Base-by-base conservation (phyloP, 139 green algal genomes). In the Chlamydomonas sphaeroides region DNA sequence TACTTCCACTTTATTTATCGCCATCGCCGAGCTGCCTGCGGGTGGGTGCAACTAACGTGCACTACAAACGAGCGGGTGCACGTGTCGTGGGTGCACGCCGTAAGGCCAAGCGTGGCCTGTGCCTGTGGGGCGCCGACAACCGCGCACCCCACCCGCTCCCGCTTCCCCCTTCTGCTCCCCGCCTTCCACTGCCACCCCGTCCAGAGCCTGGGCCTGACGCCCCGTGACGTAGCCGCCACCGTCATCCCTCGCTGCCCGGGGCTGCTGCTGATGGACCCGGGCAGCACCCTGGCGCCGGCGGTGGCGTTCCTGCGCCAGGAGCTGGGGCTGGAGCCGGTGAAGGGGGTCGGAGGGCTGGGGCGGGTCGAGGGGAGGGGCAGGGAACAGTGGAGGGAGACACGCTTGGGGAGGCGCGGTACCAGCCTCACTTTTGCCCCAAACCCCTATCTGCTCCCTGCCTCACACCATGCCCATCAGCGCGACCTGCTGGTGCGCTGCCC, bases 191-290 rank as follows among this genome's bases (percentile, higher is more conserved):
- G n/a, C n/a, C n/a, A n/a, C n/a, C n/a, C n/a, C n/a, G n/a, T n/a
- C n/a, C 36, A 80, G 73, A 65, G 65, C 79, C 56, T 85, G 53
- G 79, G 79, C 32, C 49, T 85, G 23, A 73, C 39, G 0, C 73
- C 79, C 2, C 79, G 79, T 4, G 59, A 73, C 61, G 73, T 85
- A 42, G 32, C 45, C 21, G 45, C 68, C 23, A 42, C 45, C 57
- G 25, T 85, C 68, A 66, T 85, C 57, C 79, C 68, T 11, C 62
- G 65, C 41, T 41, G 61, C 35, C 3, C 59, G 30, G 42, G 28
- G 32, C 48, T 85, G 42, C 59, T 85, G 57, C 53, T 79, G 56
- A 42, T 45, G 33, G 79, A 85, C 42, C 6, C 74, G 30, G 4
- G 25, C 7, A 26, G 7, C 15, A 33, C n/a, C 6, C 38, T 80